Percentiles rank a stretch among this genome's conserved stretches.
These are phyloP conservation scores for Zygosaccharomyces pseudobailii DNA, from an alignment of 1,139 yeast species.

Conservation along the genomic window DNA sequence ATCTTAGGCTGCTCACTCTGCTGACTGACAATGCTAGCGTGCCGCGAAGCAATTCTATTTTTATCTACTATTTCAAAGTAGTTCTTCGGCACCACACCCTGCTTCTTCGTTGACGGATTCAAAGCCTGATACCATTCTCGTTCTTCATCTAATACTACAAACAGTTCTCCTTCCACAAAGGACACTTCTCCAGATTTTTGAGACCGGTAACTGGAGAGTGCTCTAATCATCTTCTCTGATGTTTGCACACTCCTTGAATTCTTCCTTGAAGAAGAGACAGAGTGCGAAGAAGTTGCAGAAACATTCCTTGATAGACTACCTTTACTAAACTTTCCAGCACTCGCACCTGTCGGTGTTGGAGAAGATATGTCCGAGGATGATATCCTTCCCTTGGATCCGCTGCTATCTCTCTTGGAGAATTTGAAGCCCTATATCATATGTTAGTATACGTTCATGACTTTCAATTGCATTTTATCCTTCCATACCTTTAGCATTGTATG, in stretches of 20 bases:
- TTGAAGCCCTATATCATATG: conserved; percentile 23
- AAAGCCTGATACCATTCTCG: conserved; percentile 82
- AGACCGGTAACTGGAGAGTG: conserved; percentile 70
- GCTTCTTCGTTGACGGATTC: conserved; percentile 71
- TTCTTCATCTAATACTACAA: conserved; percentile 68
- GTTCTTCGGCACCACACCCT: conserved; percentile 83
- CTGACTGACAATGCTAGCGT: conserved; percentile 12
- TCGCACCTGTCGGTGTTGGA: conserved; percentile 24
- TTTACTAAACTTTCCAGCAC: conserved; percentile 18
- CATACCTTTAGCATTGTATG: conserved; percentile 14
- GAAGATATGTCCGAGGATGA: conserved; percentile 33
- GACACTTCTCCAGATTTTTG: conserved; percentile 79
- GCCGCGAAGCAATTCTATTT: conserved; percentile 29
- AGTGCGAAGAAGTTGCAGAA: conserved; percentile 15
- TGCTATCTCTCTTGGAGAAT: conserved; percentile 23
- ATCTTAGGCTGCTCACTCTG: conserved; percentile 21
- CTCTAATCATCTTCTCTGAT: conserved; percentile 82
- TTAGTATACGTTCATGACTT: conserved; percentile 4
- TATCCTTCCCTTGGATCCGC: conserved; percentile 26
- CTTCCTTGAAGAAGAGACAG: conserved; percentile 10
- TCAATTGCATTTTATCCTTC: background rate
- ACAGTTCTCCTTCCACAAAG: conserved; percentile 79
- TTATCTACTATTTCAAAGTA: conserved; percentile 79
- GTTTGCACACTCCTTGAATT: conserved; percentile 20
- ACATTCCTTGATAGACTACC: conserved; percentile 21